These are phyloP conservation scores for Lipomyces starkeyi DNA, from an alignment of 805 yeast species.

Conservation along the genomic window DNA sequence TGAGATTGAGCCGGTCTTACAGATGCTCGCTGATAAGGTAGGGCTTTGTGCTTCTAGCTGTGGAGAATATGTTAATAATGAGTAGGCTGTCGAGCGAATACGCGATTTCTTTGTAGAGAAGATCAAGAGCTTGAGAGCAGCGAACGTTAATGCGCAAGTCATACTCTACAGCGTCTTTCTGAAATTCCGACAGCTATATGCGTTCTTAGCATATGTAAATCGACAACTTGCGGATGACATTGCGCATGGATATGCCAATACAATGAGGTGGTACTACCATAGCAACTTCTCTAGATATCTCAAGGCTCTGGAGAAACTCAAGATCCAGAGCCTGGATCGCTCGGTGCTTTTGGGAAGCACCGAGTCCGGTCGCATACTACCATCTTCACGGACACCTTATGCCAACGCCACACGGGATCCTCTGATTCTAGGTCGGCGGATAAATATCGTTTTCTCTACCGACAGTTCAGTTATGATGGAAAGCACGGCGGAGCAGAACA, in stretches of 20 bases:
- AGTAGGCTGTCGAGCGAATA: constrained; percentile 68
- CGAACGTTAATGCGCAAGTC: constrained; percentile 70
- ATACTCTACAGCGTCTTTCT: constrained; percentile 68
- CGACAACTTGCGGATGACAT: constrained; percentile 72
- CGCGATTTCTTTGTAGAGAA: constrained; percentile 69
- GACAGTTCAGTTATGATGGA: constrained; percentile 75
- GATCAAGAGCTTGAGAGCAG: constrained; percentile 71
- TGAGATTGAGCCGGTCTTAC: constrained; percentile 30
- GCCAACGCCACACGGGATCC: constrained; percentile 53
- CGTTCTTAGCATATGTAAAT: constrained; percentile 61
- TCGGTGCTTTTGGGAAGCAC: constrained; percentile 61
- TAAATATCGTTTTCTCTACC: constrained; percentile 59
- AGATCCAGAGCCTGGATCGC: constrained; percentile 60
- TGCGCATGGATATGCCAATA: constrained; percentile 77
- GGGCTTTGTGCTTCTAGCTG: background rate
- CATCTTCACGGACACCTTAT: constrained; percentile 26
- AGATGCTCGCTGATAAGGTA: constrained; percentile 42
- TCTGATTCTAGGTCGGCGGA: constrained; percentile 62
- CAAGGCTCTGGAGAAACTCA: constrained; percentile 70
- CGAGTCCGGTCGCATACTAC: constrained; percentile 25
- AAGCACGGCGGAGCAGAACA: constrained; percentile 81
- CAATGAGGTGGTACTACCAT: constrained; percentile 93
- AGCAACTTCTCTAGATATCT: constrained; percentile 78
- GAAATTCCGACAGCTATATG: constrained; percentile 64
- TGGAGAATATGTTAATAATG: background rate